Evolutionary conservation across 768 basidiomycete genomes (phyloP).

Genomic region (Myochromella boudieri): DNA sequence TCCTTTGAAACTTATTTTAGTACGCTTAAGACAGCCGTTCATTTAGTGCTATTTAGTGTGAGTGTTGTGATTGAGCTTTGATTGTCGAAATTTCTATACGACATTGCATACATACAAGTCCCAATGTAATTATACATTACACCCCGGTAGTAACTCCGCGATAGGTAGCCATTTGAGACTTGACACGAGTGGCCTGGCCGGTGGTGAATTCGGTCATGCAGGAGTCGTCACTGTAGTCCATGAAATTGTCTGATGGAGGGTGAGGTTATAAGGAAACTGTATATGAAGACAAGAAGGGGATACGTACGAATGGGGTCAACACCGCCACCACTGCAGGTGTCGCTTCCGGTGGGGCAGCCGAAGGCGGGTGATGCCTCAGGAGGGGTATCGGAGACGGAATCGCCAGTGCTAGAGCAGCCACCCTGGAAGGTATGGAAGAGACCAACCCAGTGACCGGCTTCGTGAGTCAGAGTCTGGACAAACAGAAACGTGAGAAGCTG

Average conservation of each 20-base stretch:
- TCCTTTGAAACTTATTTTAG: no score
- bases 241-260: conserved; percentile 44
- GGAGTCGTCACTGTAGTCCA: conserved; percentile 52
- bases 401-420: conserved; percentile 40
- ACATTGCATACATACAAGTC: not conserved
- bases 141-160: conserved; percentile 34
- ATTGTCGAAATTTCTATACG: not conserved
- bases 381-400: conserved; percentile 46
- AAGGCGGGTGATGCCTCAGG: conserved; percentile 42
- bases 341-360: conserved; percentile 38
- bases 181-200: conserved; percentile 42
- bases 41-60: no score
- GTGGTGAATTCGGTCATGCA: conserved; percentile 52
- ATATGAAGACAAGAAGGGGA: no score
- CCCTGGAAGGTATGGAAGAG: conserved; percentile 62
- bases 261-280: not conserved
- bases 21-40: no score
- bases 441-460: conserved; percentile 63
- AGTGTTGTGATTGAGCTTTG: no score
- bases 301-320: conserved; percentile 43
- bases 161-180: conserved; percentile 43
- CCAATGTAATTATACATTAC: not conserved
- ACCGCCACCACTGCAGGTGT: conserved; percentile 39
- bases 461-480: conserved; percentile 48
- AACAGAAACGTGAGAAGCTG: conserved; percentile 7